These are phyloP conservation scores for Pseudogymnoascus verrucosus DNA, from an alignment of 2,329 filamentous ascomycete genomes.

Conservation along the genomic window DNA sequence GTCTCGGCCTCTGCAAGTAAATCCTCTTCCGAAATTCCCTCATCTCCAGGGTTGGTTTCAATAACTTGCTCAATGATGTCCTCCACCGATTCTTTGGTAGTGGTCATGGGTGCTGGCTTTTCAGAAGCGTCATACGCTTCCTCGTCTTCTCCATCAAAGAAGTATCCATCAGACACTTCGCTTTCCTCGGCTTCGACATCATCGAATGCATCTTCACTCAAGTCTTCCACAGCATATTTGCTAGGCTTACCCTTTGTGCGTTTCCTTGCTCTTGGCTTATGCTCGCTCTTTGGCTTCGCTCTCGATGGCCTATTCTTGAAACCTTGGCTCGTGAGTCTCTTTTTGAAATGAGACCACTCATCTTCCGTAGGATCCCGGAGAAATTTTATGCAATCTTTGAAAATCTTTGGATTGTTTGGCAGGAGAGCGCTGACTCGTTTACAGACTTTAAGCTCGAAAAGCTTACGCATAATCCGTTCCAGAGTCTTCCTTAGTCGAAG, in stretches of 20 bases:
- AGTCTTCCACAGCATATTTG: not conserved
- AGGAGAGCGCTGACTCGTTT: conserved; percentile 50
- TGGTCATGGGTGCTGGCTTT: not conserved
- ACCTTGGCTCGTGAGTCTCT: conserved; percentile 28
- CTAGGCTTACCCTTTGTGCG: not conserved
- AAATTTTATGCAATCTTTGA: conserved; percentile 55
- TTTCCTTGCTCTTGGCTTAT: conserved; percentile 5
- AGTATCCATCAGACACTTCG: not conserved
- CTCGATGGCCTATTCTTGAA: conserved; percentile 24
- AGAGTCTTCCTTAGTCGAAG: conserved; percentile 51
- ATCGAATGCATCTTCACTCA: not conserved
- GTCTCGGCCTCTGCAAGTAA: not conserved
- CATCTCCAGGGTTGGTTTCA: not conserved
- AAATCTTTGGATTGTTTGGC: conserved; percentile 38
- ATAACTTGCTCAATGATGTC: not conserved
- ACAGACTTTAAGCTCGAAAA: conserved; percentile 47
- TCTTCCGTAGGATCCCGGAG: conserved; percentile 46
- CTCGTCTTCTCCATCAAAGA: conserved; percentile 1
- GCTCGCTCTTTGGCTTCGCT: conserved; percentile 19
- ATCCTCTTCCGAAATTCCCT: conserved; percentile 2
- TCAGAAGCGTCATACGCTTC: not conserved
- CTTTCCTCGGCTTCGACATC: not conserved
- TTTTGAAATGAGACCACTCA: conserved; percentile 49
- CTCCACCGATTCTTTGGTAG: not conserved
- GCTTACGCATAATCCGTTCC: conserved; percentile 49